These are phyloP conservation scores for Lichtheimia ramosa DNA, from an alignment of 371 early-diverging fungal genomes.

Conservation along the genomic window DNA sequence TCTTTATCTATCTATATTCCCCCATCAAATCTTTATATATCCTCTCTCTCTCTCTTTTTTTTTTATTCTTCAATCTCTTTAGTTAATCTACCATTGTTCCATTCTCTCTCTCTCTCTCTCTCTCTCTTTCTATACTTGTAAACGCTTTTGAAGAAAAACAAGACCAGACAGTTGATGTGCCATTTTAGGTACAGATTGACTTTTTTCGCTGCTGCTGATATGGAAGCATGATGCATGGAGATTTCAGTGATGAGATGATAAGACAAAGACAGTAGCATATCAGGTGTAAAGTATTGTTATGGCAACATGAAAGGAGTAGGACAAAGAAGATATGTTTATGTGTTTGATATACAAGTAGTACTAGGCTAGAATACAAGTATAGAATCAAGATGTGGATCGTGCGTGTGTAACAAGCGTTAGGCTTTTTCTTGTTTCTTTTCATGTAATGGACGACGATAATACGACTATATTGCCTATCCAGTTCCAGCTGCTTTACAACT, in stretches of 20 bases:
- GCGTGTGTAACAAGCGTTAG: background rate
- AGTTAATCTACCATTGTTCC: slow-evolving; percentile 1
- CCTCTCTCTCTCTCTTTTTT: too few relatives aligned
- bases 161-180: background rate
- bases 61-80: slow-evolving; percentile 2
- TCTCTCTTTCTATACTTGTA: background rate
- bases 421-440: background rate
- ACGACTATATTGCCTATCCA: slow-evolving; percentile 19
- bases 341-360: too few relatives aligned
- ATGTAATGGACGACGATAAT: background rate
- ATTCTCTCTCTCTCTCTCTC: background rate
- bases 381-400: too few relatives aligned
- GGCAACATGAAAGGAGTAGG: too few relatives aligned
- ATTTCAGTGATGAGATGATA: too few relatives aligned
- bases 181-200: too few relatives aligned
- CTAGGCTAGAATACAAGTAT: too few relatives aligned
- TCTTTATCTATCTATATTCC: slow-evolving; percentile 5
- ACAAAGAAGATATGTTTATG: too few relatives aligned
- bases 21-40: slow-evolving; percentile 8
- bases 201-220: too few relatives aligned
- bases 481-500: slow-evolving; percentile 38
- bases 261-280: too few relatives aligned
- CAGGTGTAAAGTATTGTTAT: too few relatives aligned
- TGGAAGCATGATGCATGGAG: too few relatives aligned
- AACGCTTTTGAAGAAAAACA: background rate